Percentiles rank a stretch among this genome's conserved stretches.
Conservation (phyloP, 148 eudicot genomes). For the Rhododendron ovatum region DNA sequence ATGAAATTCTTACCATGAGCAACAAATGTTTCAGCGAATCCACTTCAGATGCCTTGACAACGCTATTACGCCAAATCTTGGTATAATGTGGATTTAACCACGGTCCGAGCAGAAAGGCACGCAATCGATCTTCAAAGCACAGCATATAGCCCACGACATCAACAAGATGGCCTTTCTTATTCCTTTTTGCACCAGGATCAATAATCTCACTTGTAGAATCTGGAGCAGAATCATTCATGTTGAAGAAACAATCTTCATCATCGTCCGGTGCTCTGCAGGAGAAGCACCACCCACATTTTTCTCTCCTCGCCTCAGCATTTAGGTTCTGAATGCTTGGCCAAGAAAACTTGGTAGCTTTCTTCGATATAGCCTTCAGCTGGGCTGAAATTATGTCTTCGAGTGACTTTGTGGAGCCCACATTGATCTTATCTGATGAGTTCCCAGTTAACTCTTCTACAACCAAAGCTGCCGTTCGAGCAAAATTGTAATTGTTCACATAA, state of each 20-base stretch:
- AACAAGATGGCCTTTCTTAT: conserved; percentile 54
- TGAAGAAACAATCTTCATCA: conserved; percentile 70
- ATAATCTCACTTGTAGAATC: conserved; percentile 39
- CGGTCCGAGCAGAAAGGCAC: conserved; percentile 86
- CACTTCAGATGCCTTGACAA: conserved; percentile 49
- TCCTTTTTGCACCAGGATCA: conserved; percentile 33
- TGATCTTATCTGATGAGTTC: conserved; percentile 54
- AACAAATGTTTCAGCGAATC: conserved; percentile 47
- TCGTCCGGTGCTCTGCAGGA: conserved; percentile 66
- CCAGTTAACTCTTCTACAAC: conserved; percentile 56
- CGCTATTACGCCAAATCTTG: conserved; percentile 55
- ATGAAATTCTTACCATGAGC: conserved; percentile 48
- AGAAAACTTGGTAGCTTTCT: conserved; percentile 45
- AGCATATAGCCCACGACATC: conserved; percentile 64
- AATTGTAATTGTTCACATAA: conserved; percentile 60
- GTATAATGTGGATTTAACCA: conserved; percentile 69
- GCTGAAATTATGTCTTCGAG: conserved; percentile 58
- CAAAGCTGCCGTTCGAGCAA: conserved; percentile 65
- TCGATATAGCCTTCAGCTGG: conserved; percentile 66
- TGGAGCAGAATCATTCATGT: conserved; percentile 31
- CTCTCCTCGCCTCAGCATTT: conserved; percentile 44
- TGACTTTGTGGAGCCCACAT: conserved; percentile 34
- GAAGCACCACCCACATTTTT: conserved; percentile 96
- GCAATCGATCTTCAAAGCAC: conserved; percentile 73
- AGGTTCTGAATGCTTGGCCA: conserved; percentile 54